Base-by-base conservation (phyloP, 306 rosid species). In the Clitoria ternatea region DNA sequence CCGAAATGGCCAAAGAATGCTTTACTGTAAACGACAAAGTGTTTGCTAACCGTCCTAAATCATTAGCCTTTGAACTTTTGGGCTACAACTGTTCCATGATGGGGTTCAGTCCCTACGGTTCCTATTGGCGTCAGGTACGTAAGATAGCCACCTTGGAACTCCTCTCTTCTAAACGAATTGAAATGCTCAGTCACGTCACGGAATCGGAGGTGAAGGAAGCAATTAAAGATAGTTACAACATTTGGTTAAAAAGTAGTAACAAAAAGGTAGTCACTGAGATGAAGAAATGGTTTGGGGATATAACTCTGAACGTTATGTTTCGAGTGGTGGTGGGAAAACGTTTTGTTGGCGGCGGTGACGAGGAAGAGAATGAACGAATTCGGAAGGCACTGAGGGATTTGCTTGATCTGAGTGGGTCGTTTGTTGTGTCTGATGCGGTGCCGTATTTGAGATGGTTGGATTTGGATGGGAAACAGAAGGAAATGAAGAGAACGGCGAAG, bases 371-470 rank as follows among this genome's bases (percentile, higher is more conserved):
- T 1, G 42, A 77, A 32, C 17, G 29, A 23, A 47, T 48, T 0
- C 33, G 33, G 7, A 76, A 83, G 35, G 39, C 37, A 0, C 1
- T 83, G 3, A 69, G 72, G 2, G 66, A 40, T 0, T 9, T 80
- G 0, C 42, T 77, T 0, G 24, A 80, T 14, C 70, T 83, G 0
- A 33, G 24, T 0, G 78, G 82, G 2, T 43, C 72, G 0, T 80
- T 76, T 9, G 10, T 4, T n/a, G 4, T 77, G 0, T 69, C 70
- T 0, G 87, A 80, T 13, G 68, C 74, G 1, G 0, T 77, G 32
- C 83, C 88, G 0, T 80, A 12, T 64, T 19, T 84, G 37, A 69
- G 88, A 74, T 84, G 88, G 85, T 42, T 84, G 52, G 88, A 80
- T 61, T 53, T 84, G 65, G 88, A 66, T 1, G 88, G 88, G 0